Conservation (phyloP, 192 early-diverging fungal species). For the Backusella westeae region DNA sequence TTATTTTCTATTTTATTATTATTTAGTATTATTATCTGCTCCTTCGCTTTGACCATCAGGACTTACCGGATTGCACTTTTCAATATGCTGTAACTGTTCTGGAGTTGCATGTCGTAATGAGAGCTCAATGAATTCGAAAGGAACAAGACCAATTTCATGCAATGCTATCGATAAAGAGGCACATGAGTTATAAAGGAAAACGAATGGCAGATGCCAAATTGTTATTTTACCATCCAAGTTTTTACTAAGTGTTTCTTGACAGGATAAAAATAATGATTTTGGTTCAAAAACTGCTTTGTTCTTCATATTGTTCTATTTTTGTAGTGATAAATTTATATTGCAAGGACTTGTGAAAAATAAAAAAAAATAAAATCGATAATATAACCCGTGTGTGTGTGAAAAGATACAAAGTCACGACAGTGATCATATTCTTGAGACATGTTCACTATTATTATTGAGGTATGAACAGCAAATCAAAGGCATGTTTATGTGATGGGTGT, state of each 20-base stretch:
- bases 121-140: background rate
- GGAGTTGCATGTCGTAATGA: background rate
- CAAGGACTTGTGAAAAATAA: background rate
- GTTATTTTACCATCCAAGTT: background rate
- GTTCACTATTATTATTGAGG: too few relatives aligned
- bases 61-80: conserved; percentile 17
- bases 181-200: background rate
- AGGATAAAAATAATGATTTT: background rate
- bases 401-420: background rate
- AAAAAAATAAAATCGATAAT: background rate
- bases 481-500: too few relatives aligned
- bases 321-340: too few relatives aligned
- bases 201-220: background rate
- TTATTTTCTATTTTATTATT: background rate
- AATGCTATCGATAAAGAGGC: background rate
- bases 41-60: background rate
- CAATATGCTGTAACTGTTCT: conserved; percentile 13
- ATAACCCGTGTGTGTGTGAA: background rate
- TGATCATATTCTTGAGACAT: background rate
- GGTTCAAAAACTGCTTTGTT: background rate
- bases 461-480: too few relatives aligned
- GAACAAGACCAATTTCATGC: conserved; percentile 9
- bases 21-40: background rate
- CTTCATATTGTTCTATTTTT: background rate
- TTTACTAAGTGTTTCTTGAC: background rate